Percentiles rank a stretch among this genome's conserved stretches.
Evolutionary conservation across 2,329 filamentous ascomycete species (phyloP).

Genomic region (Stachybotrys chlorohalonatus): DNA sequence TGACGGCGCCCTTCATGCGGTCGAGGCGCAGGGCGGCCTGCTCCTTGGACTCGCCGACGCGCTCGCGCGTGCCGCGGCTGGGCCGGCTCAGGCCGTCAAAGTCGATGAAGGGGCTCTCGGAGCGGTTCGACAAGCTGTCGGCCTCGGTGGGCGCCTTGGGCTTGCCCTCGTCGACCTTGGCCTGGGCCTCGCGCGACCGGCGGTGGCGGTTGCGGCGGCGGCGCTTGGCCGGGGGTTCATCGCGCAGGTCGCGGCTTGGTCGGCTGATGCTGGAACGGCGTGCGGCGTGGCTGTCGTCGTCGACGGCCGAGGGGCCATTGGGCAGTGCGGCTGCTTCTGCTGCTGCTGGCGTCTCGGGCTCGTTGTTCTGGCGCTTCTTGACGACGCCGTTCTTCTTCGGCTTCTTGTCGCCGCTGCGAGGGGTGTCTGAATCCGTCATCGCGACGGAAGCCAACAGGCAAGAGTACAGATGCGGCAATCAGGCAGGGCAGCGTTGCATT

Average conservation of each 20-base stretch:
- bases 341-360: too few species aligned
- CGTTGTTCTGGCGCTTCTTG: too few species aligned
- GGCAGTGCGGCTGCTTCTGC: background rate
- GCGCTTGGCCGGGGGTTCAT: background rate
- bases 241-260: background rate
- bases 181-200: background rate
- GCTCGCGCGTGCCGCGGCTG: constrained; percentile 53
- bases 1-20: constrained; percentile 52
- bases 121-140: constrained; percentile 43
- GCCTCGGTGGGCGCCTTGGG: background rate
- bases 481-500: too few species aligned
- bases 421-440: too few species aligned
- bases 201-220: background rate
- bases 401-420: too few species aligned
- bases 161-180: background rate
- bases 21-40: constrained; percentile 39
- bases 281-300: background rate
- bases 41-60: constrained; percentile 44
- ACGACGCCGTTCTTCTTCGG: too few species aligned
- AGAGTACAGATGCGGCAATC: too few species aligned
- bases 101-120: constrained; percentile 41
- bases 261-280: background rate
- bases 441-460: too few species aligned
- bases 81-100: constrained; percentile 53
- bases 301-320: background rate